These are phyloP conservation scores for Colletotrichum lindemuthianum DNA, from an alignment of 2,329 filamentous ascomycete genomes.

Conservation along the genomic window DNA sequence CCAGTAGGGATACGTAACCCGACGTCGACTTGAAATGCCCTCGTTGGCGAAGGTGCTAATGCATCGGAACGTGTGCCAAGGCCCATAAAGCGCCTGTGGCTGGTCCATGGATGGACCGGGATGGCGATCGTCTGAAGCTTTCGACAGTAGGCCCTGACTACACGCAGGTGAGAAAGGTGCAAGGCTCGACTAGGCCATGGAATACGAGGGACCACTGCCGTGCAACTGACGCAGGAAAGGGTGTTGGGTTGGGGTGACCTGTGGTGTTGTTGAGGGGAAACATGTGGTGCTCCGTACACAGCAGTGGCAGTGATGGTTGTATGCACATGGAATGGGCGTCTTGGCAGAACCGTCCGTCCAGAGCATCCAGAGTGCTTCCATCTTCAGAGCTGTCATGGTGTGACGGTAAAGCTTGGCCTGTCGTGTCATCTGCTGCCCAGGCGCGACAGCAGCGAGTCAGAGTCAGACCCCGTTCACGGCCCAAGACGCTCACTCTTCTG, in stretches of 20 bases:
- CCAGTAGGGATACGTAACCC: conserved; percentile 3
- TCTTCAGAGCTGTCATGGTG: conserved; percentile 17
- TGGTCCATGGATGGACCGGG: conserved; percentile 7
- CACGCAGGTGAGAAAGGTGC: too few relatives aligned
- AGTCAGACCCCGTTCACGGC: conserved; percentile 5
- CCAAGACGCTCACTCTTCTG: conserved; percentile 3
- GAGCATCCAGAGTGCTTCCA: conserved; percentile 6
- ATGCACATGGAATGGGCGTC: conserved; percentile 1
- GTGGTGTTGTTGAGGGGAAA: too few relatives aligned
- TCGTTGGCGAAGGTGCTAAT: conserved; percentile 18
- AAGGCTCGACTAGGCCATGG: conserved; percentile 17
- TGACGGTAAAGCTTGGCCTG: conserved; percentile 27
- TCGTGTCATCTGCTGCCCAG: conserved; percentile 14
- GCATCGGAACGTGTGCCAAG: conserved; percentile 30
- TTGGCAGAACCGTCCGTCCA: neutral
- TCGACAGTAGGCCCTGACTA: neutral
- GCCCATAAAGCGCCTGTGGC: neutral
- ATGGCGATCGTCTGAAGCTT: conserved; percentile 25
- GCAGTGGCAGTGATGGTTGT: conserved; percentile 1
- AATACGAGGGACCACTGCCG: conserved; percentile 25
- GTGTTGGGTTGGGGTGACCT: too few relatives aligned
- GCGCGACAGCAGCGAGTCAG: conserved; percentile 1
- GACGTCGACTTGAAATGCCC: conserved; percentile 4
- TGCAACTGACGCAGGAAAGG: conserved; percentile 19
- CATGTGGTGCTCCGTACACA: neutral